Evolutionary conservation across 2,329 filamentous ascomycete species (phyloP), one percentile per base, ranked within the genome.

Genomic region (Penicillium griseofulvum): DNA sequence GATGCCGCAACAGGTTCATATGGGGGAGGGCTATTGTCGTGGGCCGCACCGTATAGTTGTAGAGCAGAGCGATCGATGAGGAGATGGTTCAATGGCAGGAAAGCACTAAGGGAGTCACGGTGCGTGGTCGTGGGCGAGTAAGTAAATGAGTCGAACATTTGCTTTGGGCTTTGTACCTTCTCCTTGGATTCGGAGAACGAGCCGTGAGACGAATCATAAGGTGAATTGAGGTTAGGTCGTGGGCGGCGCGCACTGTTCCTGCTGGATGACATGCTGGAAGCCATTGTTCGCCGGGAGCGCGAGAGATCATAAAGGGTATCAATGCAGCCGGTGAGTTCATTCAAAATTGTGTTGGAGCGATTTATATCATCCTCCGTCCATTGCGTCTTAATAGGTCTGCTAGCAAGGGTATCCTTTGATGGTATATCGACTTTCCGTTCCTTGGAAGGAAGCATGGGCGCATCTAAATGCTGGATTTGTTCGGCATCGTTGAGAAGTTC

Each of bases 281-380:
- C 71, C 71, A 76, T 73, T n/a, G 78, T 75, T 57, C 80, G 76
- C 26, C 82, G 76, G 28, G 81, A 81, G 49, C 79, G 74, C 5
- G 83, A 86, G n/a, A 87, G 73, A 62, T 86, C 82, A 65, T 86
- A 87, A 22, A 87, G 76, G 0, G 82, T 83, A 70, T 87, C 85
- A 62, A 87, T 87, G 46, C 83, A 85, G 4, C 78, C 80, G 8
- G 82, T 86, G 55, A 87, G 70, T 59, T 87, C 83, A 50, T 77
- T 78, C 57, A 86, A 74, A n/a, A 87, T 74, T 36, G 79, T 78
- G 59, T 83, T 79, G 52, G 84, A 85, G 51, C 81, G 78, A 37
- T 72, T 71, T 49, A 82, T 81, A 71, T 83, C 80, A 46, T 76
- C 78, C 54, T 76, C 74, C 46, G 77, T 78, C 78, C 77, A 78